Base-by-base conservation (phyloP, 176 grass and related monocot species). In the Raddia guianensis region DNA sequence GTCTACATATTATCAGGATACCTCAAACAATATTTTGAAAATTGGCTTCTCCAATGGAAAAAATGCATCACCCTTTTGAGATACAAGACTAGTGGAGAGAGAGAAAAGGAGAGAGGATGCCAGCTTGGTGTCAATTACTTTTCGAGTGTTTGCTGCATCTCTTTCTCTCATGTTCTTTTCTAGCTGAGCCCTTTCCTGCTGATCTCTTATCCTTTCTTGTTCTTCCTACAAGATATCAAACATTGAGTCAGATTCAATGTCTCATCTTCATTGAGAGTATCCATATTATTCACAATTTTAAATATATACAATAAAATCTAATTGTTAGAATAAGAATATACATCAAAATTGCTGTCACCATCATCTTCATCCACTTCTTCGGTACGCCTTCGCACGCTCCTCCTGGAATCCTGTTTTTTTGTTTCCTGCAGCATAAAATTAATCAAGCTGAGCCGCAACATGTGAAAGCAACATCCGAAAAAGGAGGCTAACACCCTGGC, bases 121-220 rank as follows among this genome's bases (percentile, higher is more conserved):
- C 58, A 83, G 76, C 35, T 73, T 75, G 46, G 74, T 16, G 68
- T 75, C 63, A 56, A 60, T 86, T 90, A 91, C 95, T 74, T 94
- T 98, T 72, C 90, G 83, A 60, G 95, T 98, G 47, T 80, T 65
- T 9, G 81, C 83, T 49, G 90, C 90, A 79, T 98, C 95, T 89
- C 90, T 94, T 80, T 98, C 95, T 81, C 58, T 88, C 61, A 98
- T 91, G 64, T 98, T 98, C 42, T 64, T 98, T 80, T 98, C 95
- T 67, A 98, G 70, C 68, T 93, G 89, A 80, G 85, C 95, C 70
- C 81, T 89, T 91, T 92, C 95, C 85, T 94, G 87, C 80, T 98
- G 95, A 87, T 93, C 92, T 65, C 76, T 88, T 64, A 85, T 65
- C 82, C 76, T 91, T 83, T 87, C 90, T 85, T 91, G 78, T 65